Evolutionary conservation across 768 basidiomycete species (phyloP).

Genomic region (Mycena floridula): DNA sequence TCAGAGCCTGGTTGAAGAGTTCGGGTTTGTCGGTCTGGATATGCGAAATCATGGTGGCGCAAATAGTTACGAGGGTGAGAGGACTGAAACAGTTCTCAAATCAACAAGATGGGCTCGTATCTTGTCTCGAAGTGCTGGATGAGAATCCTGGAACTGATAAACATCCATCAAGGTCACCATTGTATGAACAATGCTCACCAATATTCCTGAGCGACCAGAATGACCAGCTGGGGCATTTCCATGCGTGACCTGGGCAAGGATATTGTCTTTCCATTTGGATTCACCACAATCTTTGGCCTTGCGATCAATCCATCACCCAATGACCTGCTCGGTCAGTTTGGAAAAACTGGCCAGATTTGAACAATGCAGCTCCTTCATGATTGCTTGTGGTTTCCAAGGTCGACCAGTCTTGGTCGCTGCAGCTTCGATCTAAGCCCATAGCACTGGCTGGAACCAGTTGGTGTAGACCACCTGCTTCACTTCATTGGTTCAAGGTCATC

Average conservation of each 20-base stretch:
- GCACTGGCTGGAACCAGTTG: background rate
- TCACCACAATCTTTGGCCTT: background rate
- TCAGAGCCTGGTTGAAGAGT: conserved; percentile 10
- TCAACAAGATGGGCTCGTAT: background rate
- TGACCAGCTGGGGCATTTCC: background rate
- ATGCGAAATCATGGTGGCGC: conserved; percentile 14
- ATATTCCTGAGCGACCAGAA: background rate
- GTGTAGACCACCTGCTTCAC: background rate
- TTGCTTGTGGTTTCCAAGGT: background rate
- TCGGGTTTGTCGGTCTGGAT: conserved; percentile 11
- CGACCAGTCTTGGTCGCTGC: background rate
- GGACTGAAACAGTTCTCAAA: background rate
- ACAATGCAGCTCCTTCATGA: background rate
- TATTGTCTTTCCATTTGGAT: background rate
- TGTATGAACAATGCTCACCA: background rate
- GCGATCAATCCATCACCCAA: conserved; percentile 1
- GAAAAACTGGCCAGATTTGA: background rate
- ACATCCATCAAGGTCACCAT: background rate
- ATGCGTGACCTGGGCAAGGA: background rate
- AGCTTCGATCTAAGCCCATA: background rate
- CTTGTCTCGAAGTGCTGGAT: background rate
- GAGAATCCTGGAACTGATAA: background rate
- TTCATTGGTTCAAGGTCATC: background rate
- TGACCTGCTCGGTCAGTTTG: background rate
- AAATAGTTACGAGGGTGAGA: conserved; percentile 4